Conservation (phyloP, 495 filamentous ascomycete genomes). For the Diplogelasinospora grovesii region DNA sequence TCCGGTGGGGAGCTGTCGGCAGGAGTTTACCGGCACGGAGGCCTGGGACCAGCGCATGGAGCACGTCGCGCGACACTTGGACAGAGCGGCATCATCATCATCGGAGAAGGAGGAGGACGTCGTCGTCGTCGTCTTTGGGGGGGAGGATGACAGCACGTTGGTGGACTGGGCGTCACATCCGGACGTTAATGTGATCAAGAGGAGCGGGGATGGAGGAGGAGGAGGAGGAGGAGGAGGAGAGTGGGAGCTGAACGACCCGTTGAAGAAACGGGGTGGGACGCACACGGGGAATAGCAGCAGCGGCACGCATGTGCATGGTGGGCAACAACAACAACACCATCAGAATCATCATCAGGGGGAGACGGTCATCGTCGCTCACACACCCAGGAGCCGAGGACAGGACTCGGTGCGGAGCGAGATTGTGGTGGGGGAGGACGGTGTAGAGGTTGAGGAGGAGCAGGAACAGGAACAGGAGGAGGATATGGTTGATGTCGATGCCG, state of each 20-base stretch:
- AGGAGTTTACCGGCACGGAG: conserved; percentile 51
- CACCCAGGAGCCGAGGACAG: too few relatives aligned
- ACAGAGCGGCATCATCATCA: conserved; percentile 1
- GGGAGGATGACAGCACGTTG: conserved; percentile 29
- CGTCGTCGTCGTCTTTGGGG: conserved; percentile 30
- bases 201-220: not conserved
- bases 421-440: conserved; percentile 5
- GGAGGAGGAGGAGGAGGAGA: not conserved
- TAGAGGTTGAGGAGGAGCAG: conserved; percentile 1
- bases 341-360: too few relatives aligned
- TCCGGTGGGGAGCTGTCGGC: conserved; percentile 50
- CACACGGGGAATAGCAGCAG: too few relatives aligned
- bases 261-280: conserved; percentile 3
- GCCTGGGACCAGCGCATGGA: conserved; percentile 87
- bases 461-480: conserved; percentile 1
- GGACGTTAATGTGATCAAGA: conserved; percentile 33
- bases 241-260: conserved; percentile 12
- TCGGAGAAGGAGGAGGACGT: conserved; percentile 19
- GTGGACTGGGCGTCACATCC: conserved; percentile 39
- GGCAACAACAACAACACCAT: too few relatives aligned
- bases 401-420: conserved; percentile 7
- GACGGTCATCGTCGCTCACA: too few relatives aligned
- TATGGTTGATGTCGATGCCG: conserved; percentile 3
- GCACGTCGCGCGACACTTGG: conserved; percentile 54
- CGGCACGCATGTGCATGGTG: too few relatives aligned